phyloP scores from a whole-genome alignment of 176 grass and related monocot genomes.

The Cenchrus fungigraminus region DNA sequence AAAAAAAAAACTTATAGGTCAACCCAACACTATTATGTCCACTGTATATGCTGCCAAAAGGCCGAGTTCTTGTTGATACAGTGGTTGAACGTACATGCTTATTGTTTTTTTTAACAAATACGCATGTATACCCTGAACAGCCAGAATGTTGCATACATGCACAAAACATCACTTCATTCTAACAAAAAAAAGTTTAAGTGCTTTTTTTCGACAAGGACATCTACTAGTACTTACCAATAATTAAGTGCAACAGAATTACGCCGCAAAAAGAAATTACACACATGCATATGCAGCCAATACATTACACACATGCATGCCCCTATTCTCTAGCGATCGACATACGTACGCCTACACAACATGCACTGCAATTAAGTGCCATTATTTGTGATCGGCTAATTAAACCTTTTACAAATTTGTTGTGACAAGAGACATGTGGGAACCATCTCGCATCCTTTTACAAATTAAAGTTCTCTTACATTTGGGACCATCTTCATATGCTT shows the following conservation, averaged over 20 bases:
- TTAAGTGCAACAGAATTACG: not conserved
- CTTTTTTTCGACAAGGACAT: not conserved
- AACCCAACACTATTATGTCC: not conserved
- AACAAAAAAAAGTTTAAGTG: not conserved
- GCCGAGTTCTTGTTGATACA: not conserved
- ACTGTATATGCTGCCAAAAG: not conserved
- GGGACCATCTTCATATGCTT: conserved; percentile 37
- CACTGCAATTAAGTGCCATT: conserved; percentile 14
- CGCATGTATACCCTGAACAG: no score
- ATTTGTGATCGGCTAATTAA: conserved; percentile 28
- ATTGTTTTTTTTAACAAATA: not conserved
- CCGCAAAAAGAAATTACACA: not conserved
- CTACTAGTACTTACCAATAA: not conserved
- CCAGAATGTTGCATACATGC: no score
- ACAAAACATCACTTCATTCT: not conserved
- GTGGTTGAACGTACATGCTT: not conserved
- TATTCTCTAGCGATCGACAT: not conserved
- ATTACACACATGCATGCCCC: not conserved
- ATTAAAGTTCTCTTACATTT: conserved; percentile 19
- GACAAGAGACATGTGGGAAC: conserved; percentile 31
- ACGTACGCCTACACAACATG: not conserved
- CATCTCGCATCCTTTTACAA: conserved; percentile 29
- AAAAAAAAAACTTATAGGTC: not conserved
- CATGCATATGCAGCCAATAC: not conserved
- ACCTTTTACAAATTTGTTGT: conserved; percentile 23